These are phyloP conservation scores for Gentiana macrophylla DNA, from an alignment of 257 asterid genomes.

Conservation along the genomic window DNA sequence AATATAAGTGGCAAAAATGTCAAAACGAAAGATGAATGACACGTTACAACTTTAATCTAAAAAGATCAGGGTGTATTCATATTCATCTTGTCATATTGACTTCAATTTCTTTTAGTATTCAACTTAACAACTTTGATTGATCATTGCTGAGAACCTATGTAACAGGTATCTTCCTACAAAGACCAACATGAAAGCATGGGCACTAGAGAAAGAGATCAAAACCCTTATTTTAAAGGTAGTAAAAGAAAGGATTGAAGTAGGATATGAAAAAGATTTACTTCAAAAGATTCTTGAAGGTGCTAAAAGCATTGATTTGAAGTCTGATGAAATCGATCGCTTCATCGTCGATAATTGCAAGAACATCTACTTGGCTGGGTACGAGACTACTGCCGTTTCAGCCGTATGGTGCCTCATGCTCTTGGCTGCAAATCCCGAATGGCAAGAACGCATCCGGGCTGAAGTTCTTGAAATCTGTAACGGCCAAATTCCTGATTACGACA, in stretches of 20 bases:
- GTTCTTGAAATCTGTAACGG: slow-evolving; percentile 28
- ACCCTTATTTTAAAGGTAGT: slow-evolving; percentile 29
- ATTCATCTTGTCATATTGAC: too few species aligned
- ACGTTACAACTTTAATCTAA: too few species aligned
- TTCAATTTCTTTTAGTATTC: too few species aligned
- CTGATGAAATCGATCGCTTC: slow-evolving; percentile 6
- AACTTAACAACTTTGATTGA: too few species aligned
- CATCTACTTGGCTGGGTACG: slow-evolving; percentile 46
- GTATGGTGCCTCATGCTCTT: too few species aligned
- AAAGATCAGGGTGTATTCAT: too few species aligned
- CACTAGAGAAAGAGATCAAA: neutral
- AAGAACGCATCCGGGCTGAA: slow-evolving; percentile 26
- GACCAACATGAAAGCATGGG: slow-evolving; percentile 40
- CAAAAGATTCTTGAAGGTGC: slow-evolving; percentile 47
- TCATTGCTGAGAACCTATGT: too few species aligned
- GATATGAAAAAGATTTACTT: slow-evolving; percentile 34
- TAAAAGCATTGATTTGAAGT: slow-evolving; percentile 19
- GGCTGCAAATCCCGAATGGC: too few species aligned
- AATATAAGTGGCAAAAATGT: too few species aligned
- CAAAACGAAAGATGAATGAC: too few species aligned
- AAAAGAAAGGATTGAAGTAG: slow-evolving; percentile 28
- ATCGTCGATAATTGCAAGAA: slow-evolving; percentile 39
- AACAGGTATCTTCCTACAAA: slow-evolving; percentile 29
- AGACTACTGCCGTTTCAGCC: too few species aligned
- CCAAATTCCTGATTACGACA: slow-evolving; percentile 32